Percentiles rank a stretch among this genome's conserved stretches.
Evolutionary conservation across 2,329 filamentous ascomycete genomes (phyloP).

Genomic region (Eutypella sp.): DNA sequence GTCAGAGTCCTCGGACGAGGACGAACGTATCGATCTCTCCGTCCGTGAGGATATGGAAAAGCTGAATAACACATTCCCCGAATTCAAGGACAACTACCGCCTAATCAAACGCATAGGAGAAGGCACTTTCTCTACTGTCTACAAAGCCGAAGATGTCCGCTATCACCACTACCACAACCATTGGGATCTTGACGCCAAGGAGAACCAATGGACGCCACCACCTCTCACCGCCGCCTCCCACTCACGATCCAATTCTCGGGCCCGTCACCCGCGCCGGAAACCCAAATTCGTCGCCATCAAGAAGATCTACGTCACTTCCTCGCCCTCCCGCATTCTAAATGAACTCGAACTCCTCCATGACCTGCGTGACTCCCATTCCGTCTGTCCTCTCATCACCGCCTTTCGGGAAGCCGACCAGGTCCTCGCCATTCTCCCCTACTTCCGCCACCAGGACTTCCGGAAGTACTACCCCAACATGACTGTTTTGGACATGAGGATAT

Average conservation of each 20-base stretch:
- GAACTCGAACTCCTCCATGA: constrained; percentile 92
- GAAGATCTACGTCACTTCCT: constrained; percentile 99
- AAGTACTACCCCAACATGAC: constrained; percentile 91
- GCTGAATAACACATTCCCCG: constrained; percentile 75
- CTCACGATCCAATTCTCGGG: constrained; percentile 31
- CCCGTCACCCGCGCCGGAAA: constrained; percentile 36
- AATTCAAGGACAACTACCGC: constrained; percentile 78
- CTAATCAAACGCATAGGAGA: constrained; percentile 96
- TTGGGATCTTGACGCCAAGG: constrained; percentile 71
- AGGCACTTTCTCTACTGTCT: constrained; percentile 97
- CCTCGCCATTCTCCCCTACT: constrained; percentile 90
- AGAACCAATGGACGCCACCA: constrained; percentile 65
- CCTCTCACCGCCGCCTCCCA: constrained; percentile 50
- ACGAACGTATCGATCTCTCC: constrained; percentile 57
- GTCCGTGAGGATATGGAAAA: constrained; percentile 84
- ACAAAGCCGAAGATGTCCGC: constrained; percentile 91
- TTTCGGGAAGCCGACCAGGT: constrained; percentile 94
- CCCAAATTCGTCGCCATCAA: constrained; percentile 92
- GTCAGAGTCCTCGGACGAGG: constrained; percentile 49
- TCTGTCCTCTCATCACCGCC: constrained; percentile 95
- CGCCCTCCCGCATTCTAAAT: constrained; percentile 87
- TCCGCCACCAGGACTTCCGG: constrained; percentile 90
- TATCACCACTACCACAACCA: constrained; percentile 80
- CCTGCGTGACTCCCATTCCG: constrained; percentile 73
- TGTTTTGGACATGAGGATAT: constrained; percentile 79